These are phyloP conservation scores for Aegilops tauschii DNA, from an alignment of 176 grass and related monocot species.

Conservation along the genomic window DNA sequence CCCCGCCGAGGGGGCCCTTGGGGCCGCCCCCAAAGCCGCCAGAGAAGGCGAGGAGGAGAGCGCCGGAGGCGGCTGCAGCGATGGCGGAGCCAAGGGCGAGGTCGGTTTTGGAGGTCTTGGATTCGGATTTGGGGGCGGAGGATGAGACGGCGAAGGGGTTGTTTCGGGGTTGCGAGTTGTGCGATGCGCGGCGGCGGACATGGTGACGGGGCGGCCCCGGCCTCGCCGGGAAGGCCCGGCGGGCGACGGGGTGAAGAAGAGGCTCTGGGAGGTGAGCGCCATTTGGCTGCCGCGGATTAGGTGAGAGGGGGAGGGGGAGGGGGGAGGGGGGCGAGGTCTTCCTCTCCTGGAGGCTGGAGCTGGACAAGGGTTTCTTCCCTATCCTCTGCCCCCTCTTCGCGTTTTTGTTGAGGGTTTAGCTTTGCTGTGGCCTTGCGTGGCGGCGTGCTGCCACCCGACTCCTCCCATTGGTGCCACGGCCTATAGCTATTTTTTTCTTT, in stretches of 20 bases:
- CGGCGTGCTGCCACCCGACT: neutral
- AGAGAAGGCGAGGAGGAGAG: conserved; percentile 49
- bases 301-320: neutral
- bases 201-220: conserved; percentile 21
- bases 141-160: conserved; percentile 5
- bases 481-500: neutral
- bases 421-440: neutral
- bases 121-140: conserved; percentile 37
- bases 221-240: conserved; percentile 13
- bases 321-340: neutral
- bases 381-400: conserved; percentile 18
- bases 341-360: neutral
- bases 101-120: conserved; percentile 41
- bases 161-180: conserved; percentile 22
- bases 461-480: neutral
- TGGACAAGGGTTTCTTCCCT: conserved; percentile 31
- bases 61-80: conserved; percentile 41
- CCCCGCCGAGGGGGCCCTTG: conserved; percentile 36
- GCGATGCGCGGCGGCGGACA: conserved; percentile 20
- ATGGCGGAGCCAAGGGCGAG: conserved; percentile 48
- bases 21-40: conserved; percentile 49
- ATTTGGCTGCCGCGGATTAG: conserved; percentile 31
- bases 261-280: conserved; percentile 47
- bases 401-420: conserved; percentile 38
- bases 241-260: conserved; percentile 37